Conservation (phyloP, 441 rosid species). For the Adansonia gregorii region DNA sequence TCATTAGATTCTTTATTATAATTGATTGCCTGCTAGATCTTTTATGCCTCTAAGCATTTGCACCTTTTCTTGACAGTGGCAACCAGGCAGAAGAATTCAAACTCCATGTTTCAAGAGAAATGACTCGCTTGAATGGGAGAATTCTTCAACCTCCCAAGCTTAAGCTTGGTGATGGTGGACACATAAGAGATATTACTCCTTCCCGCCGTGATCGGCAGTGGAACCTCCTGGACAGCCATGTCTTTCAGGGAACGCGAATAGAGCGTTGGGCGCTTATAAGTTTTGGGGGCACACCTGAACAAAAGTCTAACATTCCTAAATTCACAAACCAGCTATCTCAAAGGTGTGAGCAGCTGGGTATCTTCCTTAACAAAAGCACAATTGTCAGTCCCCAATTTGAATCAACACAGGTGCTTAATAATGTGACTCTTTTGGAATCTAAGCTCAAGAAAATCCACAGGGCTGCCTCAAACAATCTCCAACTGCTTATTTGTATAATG, state of each 20-base stretch:
- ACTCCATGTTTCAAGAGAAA: constrained; percentile 73
- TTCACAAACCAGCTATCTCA: constrained; percentile 82
- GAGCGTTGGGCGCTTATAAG: constrained; percentile 91
- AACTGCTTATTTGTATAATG: constrained; percentile 84
- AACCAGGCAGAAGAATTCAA: constrained; percentile 72
- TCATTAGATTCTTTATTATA: not conserved
- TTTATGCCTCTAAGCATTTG: not conserved
- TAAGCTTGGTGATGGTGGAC: constrained; percentile 79
- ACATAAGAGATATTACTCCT: constrained; percentile 56
- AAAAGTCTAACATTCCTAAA: constrained; percentile 69
- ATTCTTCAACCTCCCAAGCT: constrained; percentile 92
- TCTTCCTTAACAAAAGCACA: constrained; percentile 70
- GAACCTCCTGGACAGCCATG: constrained; percentile 78
- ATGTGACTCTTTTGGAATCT: constrained; percentile 64
- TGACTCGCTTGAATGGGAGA: constrained; percentile 87
- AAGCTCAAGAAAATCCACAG: constrained; percentile 74
- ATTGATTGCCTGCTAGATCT: not conserved
- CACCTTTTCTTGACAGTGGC: constrained; percentile 51
- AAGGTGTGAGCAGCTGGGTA: constrained; percentile 88
- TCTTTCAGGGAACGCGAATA: constrained; percentile 66
- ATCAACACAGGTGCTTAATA: constrained; percentile 73
- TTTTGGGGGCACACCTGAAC: constrained; percentile 81
- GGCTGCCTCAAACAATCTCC: constrained; percentile 70
- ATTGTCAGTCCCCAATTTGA: constrained; percentile 61
- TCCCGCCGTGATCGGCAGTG: constrained; percentile 74